A percentile compares a stretch with the other conserved stretches of the same genome.
Evolutionary conservation across 75 land plant genomes (phyloP).

Genomic region (Azolla pinnata): DNA sequence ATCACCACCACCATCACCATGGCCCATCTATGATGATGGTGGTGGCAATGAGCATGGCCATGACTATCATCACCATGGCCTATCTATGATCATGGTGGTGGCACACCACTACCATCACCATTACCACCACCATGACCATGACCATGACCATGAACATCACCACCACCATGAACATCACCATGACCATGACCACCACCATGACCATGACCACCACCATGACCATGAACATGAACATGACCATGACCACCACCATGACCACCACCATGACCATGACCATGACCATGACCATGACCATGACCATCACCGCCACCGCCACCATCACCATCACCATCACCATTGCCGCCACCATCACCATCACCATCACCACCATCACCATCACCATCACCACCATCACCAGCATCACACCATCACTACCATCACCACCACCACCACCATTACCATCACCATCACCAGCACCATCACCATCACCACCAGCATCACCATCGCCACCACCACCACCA

Average conservation of each 20-base stretch:
- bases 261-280: slow-evolving; percentile 3
- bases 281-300: neutral
- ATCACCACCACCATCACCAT: neutral
- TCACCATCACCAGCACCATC: too few species aligned
- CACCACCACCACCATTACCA: too few species aligned
- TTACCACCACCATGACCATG: neutral
- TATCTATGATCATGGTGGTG: neutral
- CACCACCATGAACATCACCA: neutral
- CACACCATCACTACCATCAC: too few species aligned
- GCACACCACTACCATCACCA: neutral
- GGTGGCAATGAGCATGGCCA: neutral
- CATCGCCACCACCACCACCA: too few species aligned
- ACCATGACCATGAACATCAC: neutral
- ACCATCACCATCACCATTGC: neutral
- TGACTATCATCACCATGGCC: neutral
- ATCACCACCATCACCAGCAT: too few species aligned
- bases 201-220: neutral
- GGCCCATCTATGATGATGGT: too few species aligned
- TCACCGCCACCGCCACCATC: neutral
- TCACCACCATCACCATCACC: too few species aligned
- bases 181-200: slow-evolving; percentile 1
- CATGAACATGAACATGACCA: neutral
- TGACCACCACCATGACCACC: neutral
- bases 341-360: neutral
- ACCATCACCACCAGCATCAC: too few species aligned